Percentiles rank a stretch among this genome's conserved stretches.
phyloP scores from a whole-genome alignment of 129 eudicot genomes.

The Logfia minima region DNA sequence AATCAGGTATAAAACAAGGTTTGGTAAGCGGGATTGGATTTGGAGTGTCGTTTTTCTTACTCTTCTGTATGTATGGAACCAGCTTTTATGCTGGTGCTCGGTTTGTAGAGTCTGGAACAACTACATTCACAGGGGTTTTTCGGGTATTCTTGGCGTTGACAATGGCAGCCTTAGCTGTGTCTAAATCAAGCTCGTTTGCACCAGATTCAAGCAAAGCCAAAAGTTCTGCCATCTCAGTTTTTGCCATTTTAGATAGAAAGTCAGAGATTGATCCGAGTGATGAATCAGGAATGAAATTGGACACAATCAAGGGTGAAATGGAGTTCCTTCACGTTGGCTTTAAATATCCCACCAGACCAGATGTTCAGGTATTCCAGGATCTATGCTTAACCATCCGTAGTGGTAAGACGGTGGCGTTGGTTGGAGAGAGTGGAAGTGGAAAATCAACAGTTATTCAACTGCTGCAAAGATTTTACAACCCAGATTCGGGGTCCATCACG shows the following conservation, averaged over 20 bases:
- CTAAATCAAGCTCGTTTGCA: slow-evolving; percentile 72
- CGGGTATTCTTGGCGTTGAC: slow-evolving; percentile 83
- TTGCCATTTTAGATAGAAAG: slow-evolving; percentile 58
- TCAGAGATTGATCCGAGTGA: slow-evolving; percentile 74
- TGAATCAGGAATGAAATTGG: slow-evolving; percentile 57
- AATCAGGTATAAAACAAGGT: slow-evolving; percentile 64
- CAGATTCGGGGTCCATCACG: slow-evolving; percentile 51
- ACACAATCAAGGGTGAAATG: slow-evolving; percentile 62
- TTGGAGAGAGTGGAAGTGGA: slow-evolving; percentile 79
- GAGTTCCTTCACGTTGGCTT: slow-evolving; percentile 58
- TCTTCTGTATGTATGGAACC: slow-evolving; percentile 57
- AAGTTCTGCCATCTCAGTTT: slow-evolving; percentile 56
- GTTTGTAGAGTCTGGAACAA: slow-evolving; percentile 56
- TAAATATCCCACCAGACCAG: slow-evolving; percentile 74
- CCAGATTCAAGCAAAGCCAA: slow-evolving; percentile 71
- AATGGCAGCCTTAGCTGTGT: slow-evolving; percentile 63
- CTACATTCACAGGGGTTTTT: slow-evolving; percentile 50
- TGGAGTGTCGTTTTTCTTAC: slow-evolving; percentile 48
- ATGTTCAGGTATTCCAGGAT: slow-evolving; percentile 59
- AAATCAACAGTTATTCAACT: slow-evolving; percentile 66
- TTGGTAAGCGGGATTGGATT: slow-evolving; percentile 72
- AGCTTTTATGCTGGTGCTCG: slow-evolving; percentile 80
- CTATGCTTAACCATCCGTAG: slow-evolving; percentile 60
- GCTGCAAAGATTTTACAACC: slow-evolving; percentile 69
- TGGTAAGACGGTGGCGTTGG: slow-evolving; percentile 73